phyloP scores from a whole-genome alignment of 106 monocot genomes.

The Allium sativum region DNA sequence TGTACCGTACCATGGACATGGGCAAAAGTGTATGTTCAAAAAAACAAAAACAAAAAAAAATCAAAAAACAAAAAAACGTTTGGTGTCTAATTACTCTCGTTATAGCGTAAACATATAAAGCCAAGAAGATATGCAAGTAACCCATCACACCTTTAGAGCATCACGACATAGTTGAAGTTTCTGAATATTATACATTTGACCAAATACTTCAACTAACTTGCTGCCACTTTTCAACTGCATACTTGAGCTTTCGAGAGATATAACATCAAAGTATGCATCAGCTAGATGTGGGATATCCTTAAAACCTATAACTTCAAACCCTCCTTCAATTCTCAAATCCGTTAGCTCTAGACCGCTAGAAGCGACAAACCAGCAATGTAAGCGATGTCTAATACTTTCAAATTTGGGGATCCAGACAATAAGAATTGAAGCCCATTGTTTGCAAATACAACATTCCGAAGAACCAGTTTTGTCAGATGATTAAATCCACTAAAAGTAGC shows the following conservation, averaged over 20 bases:
- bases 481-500: slow-evolving; percentile 8
- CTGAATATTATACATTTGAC: not conserved
- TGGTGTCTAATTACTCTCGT: too few species aligned
- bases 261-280: not conserved
- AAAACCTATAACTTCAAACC: slow-evolving; percentile 1
- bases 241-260: not conserved
- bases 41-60: too few species aligned
- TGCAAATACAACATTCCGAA: not conserved
- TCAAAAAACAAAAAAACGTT: too few species aligned
- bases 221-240: not conserved
- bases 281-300: slow-evolving; percentile 3
- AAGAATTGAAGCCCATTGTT: not conserved
- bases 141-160: not conserved
- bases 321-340: slow-evolving; percentile 1
- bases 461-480: not conserved
- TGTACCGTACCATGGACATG: too few species aligned
- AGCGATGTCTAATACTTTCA: not conserved
- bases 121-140: not conserved
- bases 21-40: too few species aligned
- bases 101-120: too few species aligned
- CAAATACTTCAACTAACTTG: not conserved
- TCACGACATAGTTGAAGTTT: not conserved
- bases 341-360: not conserved
- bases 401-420: not conserved
- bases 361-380: not conserved